These are phyloP conservation scores for Vanrija pseudolonga DNA, from an alignment of 1,284 basidiomycete genomes.

Conservation along the genomic window DNA sequence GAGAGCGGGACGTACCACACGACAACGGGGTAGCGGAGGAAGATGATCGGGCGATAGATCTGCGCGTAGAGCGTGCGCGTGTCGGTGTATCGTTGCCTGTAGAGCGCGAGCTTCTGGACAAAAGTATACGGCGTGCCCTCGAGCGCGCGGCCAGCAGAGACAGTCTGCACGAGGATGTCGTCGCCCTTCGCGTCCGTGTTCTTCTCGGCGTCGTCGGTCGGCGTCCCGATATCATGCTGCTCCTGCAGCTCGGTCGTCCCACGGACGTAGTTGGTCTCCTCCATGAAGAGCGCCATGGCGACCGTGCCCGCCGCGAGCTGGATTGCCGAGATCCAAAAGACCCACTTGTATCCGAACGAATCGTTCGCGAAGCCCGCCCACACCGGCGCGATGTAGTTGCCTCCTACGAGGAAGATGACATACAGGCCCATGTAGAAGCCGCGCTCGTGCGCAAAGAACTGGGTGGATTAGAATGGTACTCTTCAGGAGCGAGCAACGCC, in stretches of 20 bases:
- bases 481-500: too few relatives aligned
- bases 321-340: conserved; percentile 19
- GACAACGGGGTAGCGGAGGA: conserved; percentile 20
- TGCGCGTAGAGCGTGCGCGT: conserved; percentile 3
- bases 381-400: conserved; percentile 15
- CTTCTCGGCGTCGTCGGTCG: background rate
- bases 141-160: background rate
- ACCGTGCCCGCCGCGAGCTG: conserved; percentile 7
- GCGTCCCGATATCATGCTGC: background rate
- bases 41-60: conserved; percentile 21
- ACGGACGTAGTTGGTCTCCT: conserved; percentile 26
- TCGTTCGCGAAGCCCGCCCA: conserved; percentile 21
- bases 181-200: background rate
- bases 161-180: background rate
- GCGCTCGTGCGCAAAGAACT: conserved; percentile 22
- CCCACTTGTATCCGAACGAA: conserved; percentile 20
- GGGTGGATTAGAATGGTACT: too few relatives aligned
- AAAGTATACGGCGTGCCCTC: conserved; percentile 5
- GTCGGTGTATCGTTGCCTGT: conserved; percentile 7
- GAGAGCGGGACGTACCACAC: conserved; percentile 5
- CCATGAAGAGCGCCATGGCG: conserved; percentile 18
- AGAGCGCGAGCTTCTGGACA: conserved; percentile 8
- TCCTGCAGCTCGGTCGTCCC: conserved; percentile 14
- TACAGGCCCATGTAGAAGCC: conserved; percentile 24
- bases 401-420: conserved; percentile 10